phyloP scores from a whole-genome alignment of 192 early-diverging fungal genomes.

The Funneliformis mosseae region DNA sequence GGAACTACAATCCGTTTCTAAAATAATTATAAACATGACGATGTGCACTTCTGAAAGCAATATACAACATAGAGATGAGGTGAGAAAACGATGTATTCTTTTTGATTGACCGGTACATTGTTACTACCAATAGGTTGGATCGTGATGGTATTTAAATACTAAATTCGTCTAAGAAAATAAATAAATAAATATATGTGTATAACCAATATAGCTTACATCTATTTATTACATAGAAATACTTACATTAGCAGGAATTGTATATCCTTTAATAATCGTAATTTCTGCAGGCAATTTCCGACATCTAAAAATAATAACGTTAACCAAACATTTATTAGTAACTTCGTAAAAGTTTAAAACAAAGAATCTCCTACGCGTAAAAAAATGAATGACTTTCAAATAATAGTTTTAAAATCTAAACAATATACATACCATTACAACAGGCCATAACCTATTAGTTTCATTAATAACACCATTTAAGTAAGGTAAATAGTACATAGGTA shows the following conservation, averaged over 20 bases:
- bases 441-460: conserved; percentile 57
- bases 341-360: not conserved
- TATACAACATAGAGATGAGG: no score
- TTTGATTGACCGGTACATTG: no score
- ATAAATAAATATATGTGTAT: no score
- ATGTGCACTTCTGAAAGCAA: no score
- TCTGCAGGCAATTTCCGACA: not conserved
- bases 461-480: conserved; percentile 60
- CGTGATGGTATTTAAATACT: no score
- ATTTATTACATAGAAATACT: no score
- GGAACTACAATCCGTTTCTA: no score
- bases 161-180: no score
- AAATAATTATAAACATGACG: no score
- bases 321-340: not conserved
- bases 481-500: conserved; percentile 52
- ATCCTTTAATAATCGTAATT: conserved; percentile 9
- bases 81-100: no score
- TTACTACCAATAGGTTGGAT: no score
- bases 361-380: not conserved
- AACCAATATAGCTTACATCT: no score
- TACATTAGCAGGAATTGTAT: conserved; percentile 24
- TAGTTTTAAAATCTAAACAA: not conserved
- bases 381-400: not conserved
- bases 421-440: conserved; percentile 37
- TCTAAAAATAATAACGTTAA: not conserved